Evolutionary conservation across 2,329 filamentous ascomycete genomes (phyloP).

Genomic region (Tolypocladium album): DNA sequence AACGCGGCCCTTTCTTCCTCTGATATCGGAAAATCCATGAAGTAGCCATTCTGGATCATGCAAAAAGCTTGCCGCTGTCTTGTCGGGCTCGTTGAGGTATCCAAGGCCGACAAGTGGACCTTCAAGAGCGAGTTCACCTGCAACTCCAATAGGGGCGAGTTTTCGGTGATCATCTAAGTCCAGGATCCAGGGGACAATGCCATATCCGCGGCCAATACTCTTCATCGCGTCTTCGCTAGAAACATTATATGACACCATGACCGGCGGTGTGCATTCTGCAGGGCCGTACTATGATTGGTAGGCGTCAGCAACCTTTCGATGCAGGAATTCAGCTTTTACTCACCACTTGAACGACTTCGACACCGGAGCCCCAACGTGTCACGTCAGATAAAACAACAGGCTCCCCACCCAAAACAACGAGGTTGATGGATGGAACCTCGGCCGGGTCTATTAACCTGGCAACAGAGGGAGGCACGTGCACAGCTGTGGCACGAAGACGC

Average conservation of each 20-base stretch:
- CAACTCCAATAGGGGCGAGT: not conserved
- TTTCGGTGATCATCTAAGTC: not conserved
- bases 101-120: not conserved
- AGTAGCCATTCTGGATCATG: not conserved
- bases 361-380: not conserved
- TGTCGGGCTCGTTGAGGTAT: not conserved
- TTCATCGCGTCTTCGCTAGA: not conserved
- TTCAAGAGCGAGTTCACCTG: not conserved
- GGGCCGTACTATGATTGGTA: not conserved
- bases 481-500: not conserved
- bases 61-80: not conserved
- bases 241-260: not conserved
- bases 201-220: not conserved
- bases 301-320: not conserved
- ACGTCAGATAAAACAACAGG: not conserved
- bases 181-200: not conserved
- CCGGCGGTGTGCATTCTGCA: not conserved
- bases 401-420: not conserved
- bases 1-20: not conserved
- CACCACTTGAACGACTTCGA: not conserved
- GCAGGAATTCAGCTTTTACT: no score
- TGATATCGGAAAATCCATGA: not conserved
- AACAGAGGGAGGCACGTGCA: not conserved
- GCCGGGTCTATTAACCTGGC: not conserved
- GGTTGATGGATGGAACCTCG: not conserved